These are phyloP conservation scores for Xylaria sp. DNA, from an alignment of 495 filamentous ascomycete species.

Conservation along the genomic window DNA sequence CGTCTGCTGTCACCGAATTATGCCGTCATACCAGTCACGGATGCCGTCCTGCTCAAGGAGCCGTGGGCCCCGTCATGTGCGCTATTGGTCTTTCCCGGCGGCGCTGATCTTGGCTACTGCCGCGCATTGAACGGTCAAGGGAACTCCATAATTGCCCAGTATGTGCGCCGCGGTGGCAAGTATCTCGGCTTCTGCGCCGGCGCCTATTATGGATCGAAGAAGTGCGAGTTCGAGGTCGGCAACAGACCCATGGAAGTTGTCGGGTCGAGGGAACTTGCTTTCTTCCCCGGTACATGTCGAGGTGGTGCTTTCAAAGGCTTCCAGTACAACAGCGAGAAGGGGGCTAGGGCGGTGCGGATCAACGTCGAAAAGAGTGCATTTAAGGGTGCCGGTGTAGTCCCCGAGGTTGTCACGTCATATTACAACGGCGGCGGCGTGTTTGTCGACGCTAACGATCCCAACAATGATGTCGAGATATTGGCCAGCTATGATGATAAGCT, in stretches of 20 bases:
- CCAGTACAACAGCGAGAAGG: conserved; percentile 86
- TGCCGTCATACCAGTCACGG: conserved; percentile 85
- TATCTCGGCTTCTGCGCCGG: conserved; percentile 96
- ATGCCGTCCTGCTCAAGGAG: conserved; percentile 82
- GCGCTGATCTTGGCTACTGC: conserved; percentile 94
- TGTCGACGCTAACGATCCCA: conserved; percentile 72
- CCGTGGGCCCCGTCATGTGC: conserved; percentile 90
- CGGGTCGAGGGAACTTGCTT: conserved; percentile 82
- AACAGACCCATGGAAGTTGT: conserved; percentile 83
- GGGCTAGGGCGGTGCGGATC: conserved; percentile 76
- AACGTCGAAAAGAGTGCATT: conserved; percentile 69
- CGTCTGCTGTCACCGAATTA: conserved; percentile 91
- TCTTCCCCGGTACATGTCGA: conserved; percentile 86
- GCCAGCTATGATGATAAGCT: conserved; percentile 79
- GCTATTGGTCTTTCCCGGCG: conserved; percentile 89
- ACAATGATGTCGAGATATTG: conserved; percentile 76
- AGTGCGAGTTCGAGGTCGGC: conserved; percentile 91
- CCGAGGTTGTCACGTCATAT: conserved; percentile 74
- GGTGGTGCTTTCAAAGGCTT: conserved; percentile 91
- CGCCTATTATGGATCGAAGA: conserved; percentile 83
- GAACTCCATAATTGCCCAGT: conserved; percentile 82
- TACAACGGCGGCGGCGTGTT: conserved; percentile 98
- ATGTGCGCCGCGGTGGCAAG: conserved; percentile 80
- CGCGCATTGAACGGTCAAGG: conserved; percentile 85
- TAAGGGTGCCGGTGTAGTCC: conserved; percentile 56